phyloP scores from a whole-genome alignment of 2,329 filamentous ascomycete genomes.

The Aspergillus awamori region DNA sequence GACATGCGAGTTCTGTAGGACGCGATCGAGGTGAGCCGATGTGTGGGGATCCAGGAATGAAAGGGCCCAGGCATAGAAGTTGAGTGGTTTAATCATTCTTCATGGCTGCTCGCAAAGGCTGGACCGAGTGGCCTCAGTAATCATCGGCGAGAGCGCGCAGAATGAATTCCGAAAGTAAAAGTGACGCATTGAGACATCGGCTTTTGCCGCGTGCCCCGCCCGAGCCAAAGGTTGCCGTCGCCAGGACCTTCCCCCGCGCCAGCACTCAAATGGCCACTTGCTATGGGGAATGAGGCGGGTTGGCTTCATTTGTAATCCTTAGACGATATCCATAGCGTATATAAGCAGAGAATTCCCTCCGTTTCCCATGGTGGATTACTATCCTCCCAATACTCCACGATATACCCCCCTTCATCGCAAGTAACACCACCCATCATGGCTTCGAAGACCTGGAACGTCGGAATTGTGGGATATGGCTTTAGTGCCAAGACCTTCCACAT shows the following conservation, averaged over 20 bases:
- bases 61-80: background rate
- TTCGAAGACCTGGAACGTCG: conserved; percentile 57
- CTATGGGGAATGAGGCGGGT: background rate
- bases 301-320: background rate
- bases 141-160: conserved; percentile 14
- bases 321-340: conserved; percentile 6
- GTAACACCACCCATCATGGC: conserved; percentile 34
- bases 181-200: conserved; percentile 44
- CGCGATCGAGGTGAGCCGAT: conserved; percentile 36
- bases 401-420: conserved; percentile 24
- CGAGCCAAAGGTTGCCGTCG: conserved; percentile 42
- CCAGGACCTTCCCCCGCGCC: conserved; percentile 42
- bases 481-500: conserved; percentile 83
- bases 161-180: background rate
- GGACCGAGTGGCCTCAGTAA: background rate
- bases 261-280: conserved; percentile 12
- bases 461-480: conserved; percentile 63
- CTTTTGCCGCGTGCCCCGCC: conserved; percentile 56
- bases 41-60: conserved; percentile 31
- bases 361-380: background rate
- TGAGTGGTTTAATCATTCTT: background rate
- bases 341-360: conserved; percentile 7
- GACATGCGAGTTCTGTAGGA: conserved; percentile 25
- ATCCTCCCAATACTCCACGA: background rate
- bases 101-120: background rate